Evolutionary conservation across 2,329 filamentous ascomycete genomes (phyloP), one percentile per base, ranked within the genome.

Genomic region (Rhinocladiella mackenziei): DNA sequence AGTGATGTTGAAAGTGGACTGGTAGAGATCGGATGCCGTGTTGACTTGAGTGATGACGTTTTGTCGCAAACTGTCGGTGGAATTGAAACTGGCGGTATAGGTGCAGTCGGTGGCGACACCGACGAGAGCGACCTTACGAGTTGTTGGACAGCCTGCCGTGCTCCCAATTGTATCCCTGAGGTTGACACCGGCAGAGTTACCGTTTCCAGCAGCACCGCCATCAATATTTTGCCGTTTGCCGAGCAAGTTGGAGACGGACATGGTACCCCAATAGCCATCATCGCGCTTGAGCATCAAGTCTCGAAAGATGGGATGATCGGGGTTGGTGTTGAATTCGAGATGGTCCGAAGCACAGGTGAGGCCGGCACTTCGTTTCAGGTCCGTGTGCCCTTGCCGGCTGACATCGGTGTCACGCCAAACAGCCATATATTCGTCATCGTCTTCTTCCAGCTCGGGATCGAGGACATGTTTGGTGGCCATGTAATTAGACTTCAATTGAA

Each of bases 91-190:
- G 2, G 71, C 72, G 28, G 83, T 88, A 62, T 97, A 97, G 6
- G 80, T 86, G 71, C 92, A 98, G 65, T 98, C 92, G 0, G 89
- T 92, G 6, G 89, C 92, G 26, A 97, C 81, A 19, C 92, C 92
- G 17, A 98, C 80, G 29, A 97, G 74, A 1, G 92, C 92, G 13
- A 98, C 88, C 65, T 86, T 94, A 55, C 89, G 81, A n/a, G 88
- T 91, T 1, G 76, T 82, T 4, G 91, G 91, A 62, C 92, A 98
- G 39, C 92, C 92, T n/a, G 69, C 62, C 0, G 84, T 85, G 47
- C 78, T 83, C 35, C 92, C 92, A 60, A 98, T 94, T 18, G 80
- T 87, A 23, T 71, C 76, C 23, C 77, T 73, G 55, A 97, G 70
- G 61, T 96, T 92, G 48, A 89, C 81, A 54, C 84, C 84, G 15